These are phyloP conservation scores for Sporothrix brunneoviolacea DNA, from an alignment of 2,329 filamentous ascomycete species.

Conservation along the genomic window DNA sequence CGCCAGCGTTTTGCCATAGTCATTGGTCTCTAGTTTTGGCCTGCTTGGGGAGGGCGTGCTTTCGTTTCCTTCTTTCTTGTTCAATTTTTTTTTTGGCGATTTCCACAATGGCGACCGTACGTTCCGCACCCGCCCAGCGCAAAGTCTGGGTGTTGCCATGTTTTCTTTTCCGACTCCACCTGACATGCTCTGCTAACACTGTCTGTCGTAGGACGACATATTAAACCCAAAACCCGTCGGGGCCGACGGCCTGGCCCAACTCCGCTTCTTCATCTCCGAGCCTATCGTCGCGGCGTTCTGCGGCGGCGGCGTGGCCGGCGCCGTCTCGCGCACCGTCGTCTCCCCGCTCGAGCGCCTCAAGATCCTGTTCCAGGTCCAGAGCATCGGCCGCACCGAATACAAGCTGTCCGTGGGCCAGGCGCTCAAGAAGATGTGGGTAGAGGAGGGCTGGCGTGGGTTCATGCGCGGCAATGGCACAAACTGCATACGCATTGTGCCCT, in stretches of 20 bases:
- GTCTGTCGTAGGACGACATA: constrained; percentile 4
- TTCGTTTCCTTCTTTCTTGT: too few relatives aligned
- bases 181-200: not conserved
- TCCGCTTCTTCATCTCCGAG: constrained; percentile 58
- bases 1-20: not conserved
- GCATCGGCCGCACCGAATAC: constrained; percentile 83
- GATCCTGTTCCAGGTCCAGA: constrained; percentile 96
- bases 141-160: too few relatives aligned
- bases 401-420: constrained; percentile 86
- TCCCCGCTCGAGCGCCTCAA: constrained; percentile 93
- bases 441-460: constrained; percentile 95
- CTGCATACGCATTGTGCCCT: constrained; percentile 95
- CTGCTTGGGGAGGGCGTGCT: not conserved
- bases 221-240: constrained; percentile 19
- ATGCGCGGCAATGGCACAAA: constrained; percentile 98
- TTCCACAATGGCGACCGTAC: constrained; percentile 5
- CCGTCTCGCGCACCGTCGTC: constrained; percentile 95
- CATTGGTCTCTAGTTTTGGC: not conserved
- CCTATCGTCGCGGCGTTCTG: constrained; percentile 88
- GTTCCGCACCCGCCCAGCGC: too few relatives aligned
- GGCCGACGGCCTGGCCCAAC: constrained; percentile 24
- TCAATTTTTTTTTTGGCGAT: not conserved
- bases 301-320: constrained; percentile 87
- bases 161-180: not conserved
- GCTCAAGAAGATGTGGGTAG: constrained; percentile 87